Evolutionary conservation across 2,329 filamentous ascomycete species (phyloP), one percentile per base, ranked within the genome.

Genomic region (Cladosporium oxysporum): DNA sequence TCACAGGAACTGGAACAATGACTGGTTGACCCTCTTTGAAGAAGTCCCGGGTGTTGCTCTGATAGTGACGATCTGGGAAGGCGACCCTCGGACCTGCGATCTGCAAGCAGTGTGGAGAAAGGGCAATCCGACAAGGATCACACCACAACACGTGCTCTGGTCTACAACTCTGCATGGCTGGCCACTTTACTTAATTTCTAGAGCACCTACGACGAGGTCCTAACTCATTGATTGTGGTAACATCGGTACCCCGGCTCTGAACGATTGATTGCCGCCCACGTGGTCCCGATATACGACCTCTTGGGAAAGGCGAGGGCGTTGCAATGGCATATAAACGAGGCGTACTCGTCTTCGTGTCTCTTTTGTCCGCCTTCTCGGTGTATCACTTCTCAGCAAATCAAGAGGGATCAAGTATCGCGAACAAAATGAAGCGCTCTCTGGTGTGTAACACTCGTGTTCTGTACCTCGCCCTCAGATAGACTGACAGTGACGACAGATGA

Each of bases 131-230:
- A 52, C 59, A 28, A 33, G 44, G 58, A 61, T 49, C 28, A 52
- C 41, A 52, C 41, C 59, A 62, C 50, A 55, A 44, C 61, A 63
- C 61, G 61, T 63, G 61, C 61, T 57, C 35, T n/a, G 26, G 44
- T 57, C 50, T 21, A 57, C 61, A 33, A 14, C 49, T 63, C 50
- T 63, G 26, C 59, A 28, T 63, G 61, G 61, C 35, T 21, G 31
- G 61, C 37, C 50, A 63, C n/a, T 35, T 57, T 8, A 21, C 23
- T 23, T 11, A 21, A 26, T n/a, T 2, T 29, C 41, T 47, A 26
- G 6, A 58, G 4, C 23, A 21, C 35, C 57, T 59, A 31, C 57
- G 23, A 14, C 23, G 14, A 12, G 7, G n/a, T 41, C 29, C 55
- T 59, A 18, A 12, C 12, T 10, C 35, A n/a, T 59, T 21, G 1